Base-by-base conservation (phyloP, 176 grass and related monocot genomes). In the Poa annua region DNA sequence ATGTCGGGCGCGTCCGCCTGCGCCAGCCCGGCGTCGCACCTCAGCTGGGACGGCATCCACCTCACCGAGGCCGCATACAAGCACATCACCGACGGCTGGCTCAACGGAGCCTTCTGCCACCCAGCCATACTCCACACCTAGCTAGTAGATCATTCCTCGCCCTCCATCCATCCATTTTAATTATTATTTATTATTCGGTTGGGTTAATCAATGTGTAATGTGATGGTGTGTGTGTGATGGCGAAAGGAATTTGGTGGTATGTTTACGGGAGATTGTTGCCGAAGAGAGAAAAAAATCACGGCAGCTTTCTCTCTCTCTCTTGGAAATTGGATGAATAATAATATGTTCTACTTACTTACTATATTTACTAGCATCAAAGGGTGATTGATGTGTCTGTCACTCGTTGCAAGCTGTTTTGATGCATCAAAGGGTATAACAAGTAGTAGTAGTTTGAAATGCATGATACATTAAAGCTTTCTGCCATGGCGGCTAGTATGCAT, bases 31-130 rank as follows among this genome's bases (percentile, higher is more conserved):
- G 71, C 92, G 26, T 9, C 79, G n/a, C 81, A 90, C 53, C 79
- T 94, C 55, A 94, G 88, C 92, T 94, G 92, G 92, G 92, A 94
- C 76, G 92, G 88, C 83, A 94, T 94, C 81, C 92, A 91, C 88
- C 83, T 94, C 75, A 94, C 92, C 26, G 92, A 94, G 92, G 88
- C 86, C 0, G 92, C 92, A 0, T 88, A 91, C 83, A 85, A 88
- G 45, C 78, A 83, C 75, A 74, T 94, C 86, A 88, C 92, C 70
- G 51, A 86, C 80, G 92, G 92, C 0, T 91, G 92, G 92, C 92
- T 94, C 80, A 88, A 78, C 32, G 88, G 92, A 1, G 70, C 86
- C 0, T 90, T 78, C 88, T 88, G 88, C 86, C 39, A 41, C 80
- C 92, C 92, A 2, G 75, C 83, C 16, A 90, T 94, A 39, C 52